Conservation (phyloP, 2,329 filamentous ascomycete genomes). For the Bimuria novae-zelandiae region DNA sequence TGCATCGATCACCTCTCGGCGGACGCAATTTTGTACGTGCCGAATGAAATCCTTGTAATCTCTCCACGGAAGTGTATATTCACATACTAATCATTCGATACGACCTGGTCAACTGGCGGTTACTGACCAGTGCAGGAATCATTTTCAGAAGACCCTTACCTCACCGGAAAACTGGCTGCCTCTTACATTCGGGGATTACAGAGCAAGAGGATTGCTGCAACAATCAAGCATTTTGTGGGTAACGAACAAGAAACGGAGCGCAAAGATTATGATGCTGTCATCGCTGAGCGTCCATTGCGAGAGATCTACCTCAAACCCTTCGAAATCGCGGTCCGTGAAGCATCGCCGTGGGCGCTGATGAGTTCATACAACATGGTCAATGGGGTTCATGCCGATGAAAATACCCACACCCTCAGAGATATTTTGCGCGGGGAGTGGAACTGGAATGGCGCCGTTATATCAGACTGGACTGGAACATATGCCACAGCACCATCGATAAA, state of each 20-base stretch:
- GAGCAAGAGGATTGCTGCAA: slow-evolving; percentile 73
- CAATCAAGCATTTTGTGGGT: slow-evolving; percentile 78
- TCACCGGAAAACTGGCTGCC: slow-evolving; percentile 74
- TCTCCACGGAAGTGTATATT: no score
- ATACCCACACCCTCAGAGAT: slow-evolving; percentile 49
- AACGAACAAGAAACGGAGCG: slow-evolving; percentile 75
- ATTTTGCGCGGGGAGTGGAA: slow-evolving; percentile 48
- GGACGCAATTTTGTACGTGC: slow-evolving; percentile 71
- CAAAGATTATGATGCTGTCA: slow-evolving; percentile 65
- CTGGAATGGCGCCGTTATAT: slow-evolving; percentile 50
- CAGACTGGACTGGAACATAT: slow-evolving; percentile 50
- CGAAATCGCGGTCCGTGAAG: slow-evolving; percentile 71
- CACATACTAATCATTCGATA: no score
- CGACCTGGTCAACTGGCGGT: neutral
- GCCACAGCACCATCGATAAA: slow-evolving; percentile 45
- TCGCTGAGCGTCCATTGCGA: slow-evolving; percentile 67
- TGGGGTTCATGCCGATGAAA: slow-evolving; percentile 54
- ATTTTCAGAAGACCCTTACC: slow-evolving; percentile 79
- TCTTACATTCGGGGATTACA: slow-evolving; percentile 75
- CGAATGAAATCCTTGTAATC: no score
- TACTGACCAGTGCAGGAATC: slow-evolving; percentile 55
- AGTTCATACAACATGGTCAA: slow-evolving; percentile 71
- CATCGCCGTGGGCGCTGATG: slow-evolving; percentile 71
- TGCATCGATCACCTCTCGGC: slow-evolving; percentile 81
- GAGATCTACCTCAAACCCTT: slow-evolving; percentile 77